Conservation (phyloP, 2,329 filamentous ascomycete genomes). For the Phyllosticta capitalensis region DNA sequence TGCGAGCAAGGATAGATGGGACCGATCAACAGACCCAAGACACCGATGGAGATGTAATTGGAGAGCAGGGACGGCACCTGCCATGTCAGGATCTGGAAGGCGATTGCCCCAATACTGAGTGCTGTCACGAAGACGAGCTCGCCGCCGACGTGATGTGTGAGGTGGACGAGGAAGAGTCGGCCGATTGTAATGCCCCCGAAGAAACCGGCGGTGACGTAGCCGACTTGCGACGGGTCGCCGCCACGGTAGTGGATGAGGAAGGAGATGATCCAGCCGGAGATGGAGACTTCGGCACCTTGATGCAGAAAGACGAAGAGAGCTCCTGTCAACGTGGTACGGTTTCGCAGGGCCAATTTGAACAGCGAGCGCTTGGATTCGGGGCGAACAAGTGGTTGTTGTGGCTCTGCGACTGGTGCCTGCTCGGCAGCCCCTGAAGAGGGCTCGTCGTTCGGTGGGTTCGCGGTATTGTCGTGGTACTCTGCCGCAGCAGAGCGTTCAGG, state of each 20-base stretch:
- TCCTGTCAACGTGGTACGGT: conserved; percentile 58
- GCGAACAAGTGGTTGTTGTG: background rate
- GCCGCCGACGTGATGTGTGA: conserved; percentile 53
- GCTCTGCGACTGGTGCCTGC: background rate
- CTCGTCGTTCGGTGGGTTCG: conserved; percentile 14
- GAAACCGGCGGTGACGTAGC: conserved; percentile 67
- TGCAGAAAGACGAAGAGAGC: conserved; percentile 79
- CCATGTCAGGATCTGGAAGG: conserved; percentile 72
- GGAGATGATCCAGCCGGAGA: conserved; percentile 79
- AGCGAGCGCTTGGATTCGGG: conserved; percentile 35
- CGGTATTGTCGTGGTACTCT: background rate
- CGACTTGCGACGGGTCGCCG: conserved; percentile 60
- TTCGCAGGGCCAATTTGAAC: conserved; percentile 42
- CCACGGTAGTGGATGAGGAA: conserved; percentile 67
- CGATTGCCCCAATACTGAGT: conserved; percentile 50
- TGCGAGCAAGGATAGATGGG: conserved; percentile 70
- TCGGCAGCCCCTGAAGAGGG: conserved; percentile 20
- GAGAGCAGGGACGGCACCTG: conserved; percentile 58
- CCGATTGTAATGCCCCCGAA: conserved; percentile 66
- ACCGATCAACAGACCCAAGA: conserved; percentile 67
- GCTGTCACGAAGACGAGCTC: conserved; percentile 60
- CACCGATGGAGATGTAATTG: conserved; percentile 38
- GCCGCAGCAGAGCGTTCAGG: background rate
- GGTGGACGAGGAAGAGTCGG: conserved; percentile 59
- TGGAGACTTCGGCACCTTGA: conserved; percentile 74